A percentile compares a stretch with the other conserved stretches of the same genome.
Evolutionary conservation across 768 basidiomycete species (phyloP).

Genomic region (Mycena pura): DNA sequence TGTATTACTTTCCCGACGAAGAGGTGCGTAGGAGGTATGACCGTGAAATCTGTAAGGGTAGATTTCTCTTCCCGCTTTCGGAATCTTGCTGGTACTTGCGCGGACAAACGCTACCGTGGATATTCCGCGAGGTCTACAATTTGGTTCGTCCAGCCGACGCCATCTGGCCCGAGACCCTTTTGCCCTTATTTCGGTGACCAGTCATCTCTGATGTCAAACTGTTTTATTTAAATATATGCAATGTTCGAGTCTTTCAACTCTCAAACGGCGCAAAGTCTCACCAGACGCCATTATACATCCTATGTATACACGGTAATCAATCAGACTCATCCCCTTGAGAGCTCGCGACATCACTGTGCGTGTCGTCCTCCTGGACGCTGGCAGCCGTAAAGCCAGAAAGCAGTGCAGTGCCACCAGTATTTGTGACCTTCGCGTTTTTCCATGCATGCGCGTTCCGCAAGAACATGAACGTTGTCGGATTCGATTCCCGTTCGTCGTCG

Average conservation of each 20-base stretch:
- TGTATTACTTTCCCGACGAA: background rate
- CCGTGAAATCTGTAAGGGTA: background rate
- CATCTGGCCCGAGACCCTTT: background rate
- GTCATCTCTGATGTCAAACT: background rate
- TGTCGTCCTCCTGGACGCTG: slow-evolving; percentile 36
- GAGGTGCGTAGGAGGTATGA: background rate
- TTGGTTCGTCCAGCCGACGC: background rate
- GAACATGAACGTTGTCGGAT: slow-evolving; percentile 95
- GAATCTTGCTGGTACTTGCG: background rate
- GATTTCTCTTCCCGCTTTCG: background rate
- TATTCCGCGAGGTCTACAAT: slow-evolving; percentile 11
- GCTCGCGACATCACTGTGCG: slow-evolving; percentile 60
- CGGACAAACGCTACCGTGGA: background rate
- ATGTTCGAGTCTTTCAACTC: no score
- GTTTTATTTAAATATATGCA: background rate
- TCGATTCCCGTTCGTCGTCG: slow-evolving; percentile 93
- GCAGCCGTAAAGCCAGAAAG: slow-evolving; percentile 60
- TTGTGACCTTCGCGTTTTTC: slow-evolving; percentile 64
- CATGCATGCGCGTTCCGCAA: slow-evolving; percentile 94
- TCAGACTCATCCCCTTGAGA: slow-evolving; percentile 50
- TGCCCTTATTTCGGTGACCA: background rate
- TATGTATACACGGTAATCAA: slow-evolving; percentile 13
- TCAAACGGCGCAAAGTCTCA: no score
- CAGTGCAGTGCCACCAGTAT: slow-evolving; percentile 40
- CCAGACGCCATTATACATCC: no score